phyloP scores from a whole-genome alignment of 2,329 filamentous ascomycete species.

The Arthrinium phaeospermum region DNA sequence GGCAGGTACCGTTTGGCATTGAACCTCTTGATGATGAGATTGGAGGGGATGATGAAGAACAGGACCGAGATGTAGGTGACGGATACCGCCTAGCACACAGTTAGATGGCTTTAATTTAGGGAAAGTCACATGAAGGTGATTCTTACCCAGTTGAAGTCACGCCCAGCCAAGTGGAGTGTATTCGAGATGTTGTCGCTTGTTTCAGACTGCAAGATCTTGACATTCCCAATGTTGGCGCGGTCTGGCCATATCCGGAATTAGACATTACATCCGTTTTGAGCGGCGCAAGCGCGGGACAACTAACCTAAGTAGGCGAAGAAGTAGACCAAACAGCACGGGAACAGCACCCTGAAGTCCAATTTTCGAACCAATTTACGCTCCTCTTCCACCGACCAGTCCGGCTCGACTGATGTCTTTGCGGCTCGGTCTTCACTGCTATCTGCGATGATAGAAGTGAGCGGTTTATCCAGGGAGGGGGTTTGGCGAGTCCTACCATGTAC shows the following conservation, averaged over 20 bases:
- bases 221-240: not conserved
- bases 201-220: not conserved
- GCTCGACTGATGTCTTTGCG: not conserved
- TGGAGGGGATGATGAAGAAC: conserved; percentile 41
- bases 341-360: conserved; percentile 17
- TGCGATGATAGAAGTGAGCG: not conserved
- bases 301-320: not conserved
- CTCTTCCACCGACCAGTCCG: not conserved
- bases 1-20: conserved; percentile 35
- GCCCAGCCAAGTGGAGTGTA: not conserved
- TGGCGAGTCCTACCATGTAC: not conserved
- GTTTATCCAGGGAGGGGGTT: too few relatives aligned
- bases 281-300: too few relatives aligned
- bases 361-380: conserved; percentile 4
- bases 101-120: too few relatives aligned
- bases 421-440: conserved; percentile 11
- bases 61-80: conserved; percentile 34
- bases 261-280: not conserved
- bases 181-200: not conserved
- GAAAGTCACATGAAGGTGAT: too few relatives aligned
- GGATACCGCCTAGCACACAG: conserved; percentile 11
- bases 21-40: conserved; percentile 34
- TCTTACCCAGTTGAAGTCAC: conserved; percentile 5
- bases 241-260: not conserved
- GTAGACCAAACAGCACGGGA: conserved; percentile 5